Evolutionary conservation across 768 basidiomycete genomes (phyloP).

Genomic region (Tephrocybe rancida): DNA sequence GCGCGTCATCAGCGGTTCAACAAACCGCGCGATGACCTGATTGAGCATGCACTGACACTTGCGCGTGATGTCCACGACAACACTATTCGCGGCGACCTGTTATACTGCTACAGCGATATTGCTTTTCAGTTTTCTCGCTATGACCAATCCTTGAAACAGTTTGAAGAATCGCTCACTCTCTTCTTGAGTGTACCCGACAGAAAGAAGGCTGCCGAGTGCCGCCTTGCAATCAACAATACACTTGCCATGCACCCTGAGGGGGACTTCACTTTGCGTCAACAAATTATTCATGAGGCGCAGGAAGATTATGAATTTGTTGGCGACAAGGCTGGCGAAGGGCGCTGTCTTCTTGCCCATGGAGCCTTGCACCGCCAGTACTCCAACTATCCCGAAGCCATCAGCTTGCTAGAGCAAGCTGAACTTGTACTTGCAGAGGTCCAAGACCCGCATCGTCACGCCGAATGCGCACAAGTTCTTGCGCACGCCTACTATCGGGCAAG

Average conservation of each 20-base stretch:
- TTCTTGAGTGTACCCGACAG: neutral
- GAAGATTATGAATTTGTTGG: neutral
- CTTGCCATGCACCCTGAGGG: neutral
- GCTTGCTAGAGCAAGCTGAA: neutral
- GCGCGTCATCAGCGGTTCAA: conserved; percentile 17
- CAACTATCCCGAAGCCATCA: neutral
- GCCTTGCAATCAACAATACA: neutral
- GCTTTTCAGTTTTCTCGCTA: conserved; percentile 1
- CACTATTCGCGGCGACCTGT: neutral
- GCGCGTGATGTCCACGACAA: neutral
- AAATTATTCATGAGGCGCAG: neutral
- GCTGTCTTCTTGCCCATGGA: conserved; percentile 1
- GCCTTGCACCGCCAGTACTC: neutral
- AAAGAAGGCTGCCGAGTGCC: conserved; percentile 6
- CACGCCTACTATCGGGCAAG: neutral
- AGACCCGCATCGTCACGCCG: neutral
- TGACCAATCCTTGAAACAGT: neutral
- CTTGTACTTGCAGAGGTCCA: neutral
- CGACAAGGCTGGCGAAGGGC: neutral
- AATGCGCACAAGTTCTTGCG: conserved; percentile 3
- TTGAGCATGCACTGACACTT: conserved; percentile 10
- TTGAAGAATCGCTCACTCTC: neutral
- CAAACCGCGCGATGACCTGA: conserved; percentile 17
- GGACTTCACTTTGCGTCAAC: neutral
- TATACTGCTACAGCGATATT: neutral